These are phyloP conservation scores for Amanita molliuscula DNA, from an alignment of 768 basidiomycete genomes.

Conservation along the genomic window DNA sequence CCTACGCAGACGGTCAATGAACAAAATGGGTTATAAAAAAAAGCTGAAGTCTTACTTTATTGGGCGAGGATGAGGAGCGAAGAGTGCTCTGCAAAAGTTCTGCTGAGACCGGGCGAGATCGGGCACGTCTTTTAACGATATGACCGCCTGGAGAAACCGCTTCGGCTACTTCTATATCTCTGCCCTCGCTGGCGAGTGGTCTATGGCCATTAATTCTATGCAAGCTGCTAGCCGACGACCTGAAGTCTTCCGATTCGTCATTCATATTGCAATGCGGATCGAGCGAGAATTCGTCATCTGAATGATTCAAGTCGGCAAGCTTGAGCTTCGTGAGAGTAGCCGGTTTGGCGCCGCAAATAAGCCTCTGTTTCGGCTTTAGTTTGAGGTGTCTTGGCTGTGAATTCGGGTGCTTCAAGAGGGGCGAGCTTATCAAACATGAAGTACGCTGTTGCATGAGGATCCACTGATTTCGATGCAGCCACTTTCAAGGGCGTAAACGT, in stretches of 20 bases:
- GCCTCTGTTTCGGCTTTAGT: conserved; percentile 46
- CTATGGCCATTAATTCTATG: conserved; percentile 6
- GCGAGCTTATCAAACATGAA: conserved; percentile 40
- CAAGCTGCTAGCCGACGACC: conserved; percentile 12
- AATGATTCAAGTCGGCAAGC: conserved; percentile 43
- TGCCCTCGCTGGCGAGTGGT: conserved; percentile 21
- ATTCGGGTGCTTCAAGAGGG: conserved; percentile 43
- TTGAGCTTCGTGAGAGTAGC: conserved; percentile 55
- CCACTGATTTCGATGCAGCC: conserved; percentile 21
- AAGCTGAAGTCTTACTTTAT: conserved; percentile 21
- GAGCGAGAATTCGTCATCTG: conserved; percentile 35
- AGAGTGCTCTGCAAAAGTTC: conserved; percentile 47
- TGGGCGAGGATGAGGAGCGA: conserved; percentile 32
- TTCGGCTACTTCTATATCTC: conserved; percentile 46
- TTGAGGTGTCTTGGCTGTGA: conserved; percentile 36
- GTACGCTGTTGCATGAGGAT: conserved; percentile 26
- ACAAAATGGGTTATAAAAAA: not conserved
- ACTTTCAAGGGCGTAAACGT: conserved; percentile 39
- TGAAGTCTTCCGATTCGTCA: conserved; percentile 19
- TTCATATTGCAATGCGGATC: conserved; percentile 46
- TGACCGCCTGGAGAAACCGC: conserved; percentile 72
- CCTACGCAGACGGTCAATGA: not conserved
- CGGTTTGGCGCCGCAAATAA: conserved; percentile 41
- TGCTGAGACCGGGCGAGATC: conserved; percentile 59
- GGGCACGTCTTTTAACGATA: conserved; percentile 63